Evolutionary conservation across 305 asterid genomes (phyloP), one percentile per base, ranked within the genome.

Genomic region (Andrographis paniculata): DNA sequence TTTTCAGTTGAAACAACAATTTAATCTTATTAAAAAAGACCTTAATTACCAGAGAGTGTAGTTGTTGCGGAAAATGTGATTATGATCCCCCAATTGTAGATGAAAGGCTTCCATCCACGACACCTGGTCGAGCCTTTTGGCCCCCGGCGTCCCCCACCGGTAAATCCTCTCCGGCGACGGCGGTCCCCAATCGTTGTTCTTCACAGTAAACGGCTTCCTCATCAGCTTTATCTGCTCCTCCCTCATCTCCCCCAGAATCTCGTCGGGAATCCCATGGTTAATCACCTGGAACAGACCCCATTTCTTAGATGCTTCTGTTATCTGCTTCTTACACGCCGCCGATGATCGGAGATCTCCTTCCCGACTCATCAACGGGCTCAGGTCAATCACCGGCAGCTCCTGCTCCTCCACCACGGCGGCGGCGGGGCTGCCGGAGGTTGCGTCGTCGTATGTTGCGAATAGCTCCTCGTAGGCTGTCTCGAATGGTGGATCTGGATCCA

Each of bases 71-170:
- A 4, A 24, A 24, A 3, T 8, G 6, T 24, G 6, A 24, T 20
- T 45, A 53, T 43, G 49, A 60, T 20, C 36, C 21, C 63, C 69
- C 44, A 89, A 56, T 47, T 87, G 72, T 0, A 89, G 86, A 15
- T 89, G 98, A 57, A 82, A 86, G 17, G 98, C 95, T 48, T 89
- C 98, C 1, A 91, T 80, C 96, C 98, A 89, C 9, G 96, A 73
- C n/a, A 89, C 45, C 61, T 89, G 88, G 15, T 57, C 45, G 36
- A 86, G 50, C 53, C 80, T 63, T 19, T 82, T 76, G 0, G 94
- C 95, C 0, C 84, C 63, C 17, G 96, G 96, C 13, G 94, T 73
- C 14, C 98, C 96, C 96, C 94, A 89, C 3, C 95, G 82, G 50
- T 89, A 89, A 56, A 88, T 76, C 37, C 95, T 92, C 24, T 70